Conservation (phyloP, 2,329 filamentous ascomycete genomes). For the Aspergillus intermedius region DNA sequence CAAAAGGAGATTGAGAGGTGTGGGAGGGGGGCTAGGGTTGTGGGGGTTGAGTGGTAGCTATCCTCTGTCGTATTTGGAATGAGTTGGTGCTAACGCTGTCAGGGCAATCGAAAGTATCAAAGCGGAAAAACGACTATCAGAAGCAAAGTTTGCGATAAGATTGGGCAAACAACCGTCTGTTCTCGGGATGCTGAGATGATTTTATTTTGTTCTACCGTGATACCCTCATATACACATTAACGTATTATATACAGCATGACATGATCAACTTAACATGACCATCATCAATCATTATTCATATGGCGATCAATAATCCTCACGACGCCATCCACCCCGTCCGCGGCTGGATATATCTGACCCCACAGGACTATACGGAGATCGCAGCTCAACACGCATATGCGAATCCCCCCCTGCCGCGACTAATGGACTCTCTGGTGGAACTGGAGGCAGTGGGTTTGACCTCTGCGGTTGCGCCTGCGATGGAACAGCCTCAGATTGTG, state of each 20-base stretch:
- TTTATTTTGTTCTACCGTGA: conserved; percentile 1
- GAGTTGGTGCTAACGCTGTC: conserved; percentile 11
- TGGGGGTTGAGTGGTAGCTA: conserved; percentile 70
- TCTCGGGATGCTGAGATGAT: conserved; percentile 43
- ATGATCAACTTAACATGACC: not conserved
- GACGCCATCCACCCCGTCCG: conserved; percentile 25
- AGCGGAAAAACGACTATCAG: conserved; percentile 64
- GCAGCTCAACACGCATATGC: conserved; percentile 5
- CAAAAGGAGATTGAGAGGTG: conserved; percentile 68
- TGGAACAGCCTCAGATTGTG: conserved; percentile 8
- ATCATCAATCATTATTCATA: conserved; percentile 12
- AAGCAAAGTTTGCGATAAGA: conserved; percentile 64
- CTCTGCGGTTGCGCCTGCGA: conserved; percentile 14
- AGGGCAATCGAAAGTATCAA: conserved; percentile 82
- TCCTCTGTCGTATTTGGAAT: conserved; percentile 6
- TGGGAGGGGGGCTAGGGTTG: conserved; percentile 66
- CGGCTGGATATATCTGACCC: no score
- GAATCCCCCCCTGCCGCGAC: conserved; percentile 3
- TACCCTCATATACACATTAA: not conserved
- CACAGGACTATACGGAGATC: not conserved
- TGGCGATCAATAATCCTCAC: conserved; percentile 2
- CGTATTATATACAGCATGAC: not conserved
- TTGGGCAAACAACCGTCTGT: conserved; percentile 62
- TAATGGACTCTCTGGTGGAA: conserved; percentile 23
- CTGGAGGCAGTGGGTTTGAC: conserved; percentile 24